These are phyloP conservation scores for Endotrypanum monterogeii DNA, from an alignment of 208 protist genomes.

Conservation along the genomic window DNA sequence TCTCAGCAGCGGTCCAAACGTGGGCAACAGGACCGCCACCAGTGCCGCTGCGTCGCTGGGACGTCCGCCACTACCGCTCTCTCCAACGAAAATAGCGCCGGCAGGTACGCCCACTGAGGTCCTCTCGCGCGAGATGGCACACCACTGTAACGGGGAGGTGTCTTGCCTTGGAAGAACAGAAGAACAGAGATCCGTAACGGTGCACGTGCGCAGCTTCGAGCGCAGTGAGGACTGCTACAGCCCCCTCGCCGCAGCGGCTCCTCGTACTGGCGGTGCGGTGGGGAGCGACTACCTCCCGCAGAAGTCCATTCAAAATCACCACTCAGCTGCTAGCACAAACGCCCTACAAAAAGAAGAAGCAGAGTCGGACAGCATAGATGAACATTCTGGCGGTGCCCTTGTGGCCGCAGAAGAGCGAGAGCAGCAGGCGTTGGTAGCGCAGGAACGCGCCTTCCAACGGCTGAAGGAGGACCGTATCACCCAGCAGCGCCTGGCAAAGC, in stretches of 20 bases:
- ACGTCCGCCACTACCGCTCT: slow-evolving; percentile 9
- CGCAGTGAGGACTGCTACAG: slow-evolving; percentile 41
- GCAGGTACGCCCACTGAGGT: neutral
- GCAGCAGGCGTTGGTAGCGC: slow-evolving; percentile 17
- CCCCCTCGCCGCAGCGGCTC: slow-evolving; percentile 11
- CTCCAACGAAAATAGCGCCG: neutral
- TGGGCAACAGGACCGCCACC: neutral
- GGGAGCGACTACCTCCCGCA: neutral
- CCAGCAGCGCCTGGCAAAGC: slow-evolving; percentile 48
- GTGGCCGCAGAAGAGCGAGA: slow-evolving; percentile 22
- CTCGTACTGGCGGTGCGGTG: neutral
- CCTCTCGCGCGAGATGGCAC: neutral
- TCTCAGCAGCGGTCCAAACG: neutral
- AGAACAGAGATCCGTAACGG: neutral
- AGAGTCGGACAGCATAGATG: neutral
- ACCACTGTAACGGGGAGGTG: neutral
- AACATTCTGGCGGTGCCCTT: neutral
- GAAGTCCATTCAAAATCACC: neutral
- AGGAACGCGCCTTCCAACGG: slow-evolving; percentile 22
- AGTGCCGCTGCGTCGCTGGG: neutral
- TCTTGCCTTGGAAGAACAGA: neutral
- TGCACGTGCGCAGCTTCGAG: slow-evolving; percentile 37
- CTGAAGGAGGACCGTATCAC: slow-evolving; percentile 25
- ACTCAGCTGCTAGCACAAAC: neutral
- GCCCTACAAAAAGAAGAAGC: neutral